A percentile compares a stretch with the other conserved stretches of the same genome.
phyloP scores from a whole-genome alignment of 768 basidiomycete genomes.

The Pulveroboletus sp. region DNA sequence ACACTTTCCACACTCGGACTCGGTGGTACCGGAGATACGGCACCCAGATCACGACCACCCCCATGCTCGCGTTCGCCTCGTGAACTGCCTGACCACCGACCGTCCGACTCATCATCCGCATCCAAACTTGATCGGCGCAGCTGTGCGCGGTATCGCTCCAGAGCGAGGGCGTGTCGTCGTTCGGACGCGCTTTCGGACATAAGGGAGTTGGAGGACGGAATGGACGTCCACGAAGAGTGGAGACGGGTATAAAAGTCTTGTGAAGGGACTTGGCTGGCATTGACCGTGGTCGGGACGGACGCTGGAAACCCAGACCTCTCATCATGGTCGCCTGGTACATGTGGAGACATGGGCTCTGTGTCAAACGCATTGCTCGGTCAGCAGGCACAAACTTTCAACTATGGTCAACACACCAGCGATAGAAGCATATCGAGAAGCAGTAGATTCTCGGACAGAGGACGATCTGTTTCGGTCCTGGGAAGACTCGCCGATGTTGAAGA shows the following conservation, averaged over 20 bases:
- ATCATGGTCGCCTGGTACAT: conserved; percentile 6
- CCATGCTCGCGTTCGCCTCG: conserved; percentile 15
- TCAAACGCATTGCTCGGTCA: conserved; percentile 2
- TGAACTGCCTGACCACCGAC: conserved; percentile 19
- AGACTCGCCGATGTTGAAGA: conserved; percentile 24
- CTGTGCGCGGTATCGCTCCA: conserved; percentile 31
- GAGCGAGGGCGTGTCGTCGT: conserved; percentile 35
- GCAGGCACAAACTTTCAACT: neutral
- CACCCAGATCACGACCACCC: conserved; percentile 6
- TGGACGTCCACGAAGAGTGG: conserved; percentile 28
- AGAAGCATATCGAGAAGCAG: conserved; percentile 7
- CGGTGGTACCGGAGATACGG: conserved; percentile 10
- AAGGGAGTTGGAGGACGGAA: conserved; percentile 36
- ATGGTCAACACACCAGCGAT: conserved; percentile 9
- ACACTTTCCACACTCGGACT: conserved; percentile 14
- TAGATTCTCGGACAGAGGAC: conserved; percentile 8
- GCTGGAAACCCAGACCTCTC: conserved; percentile 15
- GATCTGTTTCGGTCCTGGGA: conserved; percentile 17
- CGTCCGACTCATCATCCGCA: conserved; percentile 22
- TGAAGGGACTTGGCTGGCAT: conserved; percentile 3
- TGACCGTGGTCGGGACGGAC: conserved; percentile 6
- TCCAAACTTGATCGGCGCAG: conserved; percentile 19
- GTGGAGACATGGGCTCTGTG: conserved; percentile 16
- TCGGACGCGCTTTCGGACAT: conserved; percentile 44
- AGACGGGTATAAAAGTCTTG: conserved; percentile 16